These are phyloP conservation scores for Seminavis robusta DNA, from an alignment of 108 stramenopile species.

Conservation along the genomic window DNA sequence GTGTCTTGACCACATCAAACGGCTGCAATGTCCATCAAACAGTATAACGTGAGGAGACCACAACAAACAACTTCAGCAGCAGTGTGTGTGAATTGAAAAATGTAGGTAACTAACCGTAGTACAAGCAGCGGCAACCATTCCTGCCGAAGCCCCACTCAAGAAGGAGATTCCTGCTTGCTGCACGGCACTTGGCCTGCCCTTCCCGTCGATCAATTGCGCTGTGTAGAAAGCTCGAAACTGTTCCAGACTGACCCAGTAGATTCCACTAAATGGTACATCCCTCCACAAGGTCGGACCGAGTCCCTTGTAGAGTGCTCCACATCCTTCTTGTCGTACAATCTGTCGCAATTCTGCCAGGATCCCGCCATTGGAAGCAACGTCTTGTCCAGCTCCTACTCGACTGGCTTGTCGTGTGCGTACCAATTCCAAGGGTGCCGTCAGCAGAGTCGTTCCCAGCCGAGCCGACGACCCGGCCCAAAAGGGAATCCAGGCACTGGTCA, in stretches of 20 bases:
- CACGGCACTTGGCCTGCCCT: constrained; percentile 9
- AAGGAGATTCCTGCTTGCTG: constrained; percentile 54
- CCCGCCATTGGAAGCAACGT: constrained; percentile 8
- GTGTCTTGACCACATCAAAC: constrained; percentile 94
- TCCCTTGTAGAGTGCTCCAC: constrained; percentile 69
- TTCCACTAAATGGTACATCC: constrained; percentile 90
- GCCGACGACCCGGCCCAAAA: constrained; percentile 74
- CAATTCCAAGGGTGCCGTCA: constrained; percentile 92
- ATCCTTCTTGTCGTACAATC: constrained; percentile 55
- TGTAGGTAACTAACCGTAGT: no score
- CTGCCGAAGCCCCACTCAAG: constrained; percentile 73
- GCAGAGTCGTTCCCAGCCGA: constrained; percentile 67
- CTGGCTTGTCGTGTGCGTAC: constrained; percentile 69
- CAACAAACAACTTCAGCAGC: no score
- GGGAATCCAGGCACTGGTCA: constrained; percentile 35
- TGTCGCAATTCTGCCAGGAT: constrained; percentile 43
- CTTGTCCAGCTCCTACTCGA: constrained; percentile 1
- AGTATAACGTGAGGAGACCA: no score
- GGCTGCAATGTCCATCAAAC: no score
- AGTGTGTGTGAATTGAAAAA: no score
- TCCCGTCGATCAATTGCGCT: no score
- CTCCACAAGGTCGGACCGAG: constrained; percentile 82
- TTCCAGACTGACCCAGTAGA: constrained; percentile 91
- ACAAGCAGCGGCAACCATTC: constrained; percentile 74
- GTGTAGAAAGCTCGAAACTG: constrained; percentile 23